Evolutionary conservation across 129 eudicot genomes (phyloP).

Genomic region (Mikania micrantha): DNA sequence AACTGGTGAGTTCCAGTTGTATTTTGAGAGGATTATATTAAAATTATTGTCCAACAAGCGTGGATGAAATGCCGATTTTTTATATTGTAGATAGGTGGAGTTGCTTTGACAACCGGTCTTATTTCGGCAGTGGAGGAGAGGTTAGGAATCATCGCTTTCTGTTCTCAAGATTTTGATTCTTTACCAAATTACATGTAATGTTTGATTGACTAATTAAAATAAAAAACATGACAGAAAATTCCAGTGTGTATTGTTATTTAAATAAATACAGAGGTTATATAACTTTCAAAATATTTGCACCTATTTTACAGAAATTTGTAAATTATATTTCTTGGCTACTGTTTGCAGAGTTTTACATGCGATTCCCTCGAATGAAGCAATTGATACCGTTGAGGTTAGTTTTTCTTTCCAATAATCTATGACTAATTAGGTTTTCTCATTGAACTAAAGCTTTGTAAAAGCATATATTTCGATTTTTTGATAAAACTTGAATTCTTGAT

Average conservation of each 20-base stretch:
- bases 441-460: neutral
- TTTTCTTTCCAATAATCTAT: neutral
- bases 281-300: neutral
- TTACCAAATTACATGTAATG: neutral
- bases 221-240: neutral
- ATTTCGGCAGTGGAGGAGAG: conserved; percentile 93
- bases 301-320: neutral
- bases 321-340: neutral
- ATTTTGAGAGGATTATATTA: neutral
- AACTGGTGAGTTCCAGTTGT: conserved; percentile 50
- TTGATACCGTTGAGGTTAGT: conserved; percentile 93
- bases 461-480: too few relatives aligned
- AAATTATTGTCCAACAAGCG: neutral
- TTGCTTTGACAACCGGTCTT: conserved; percentile 74
- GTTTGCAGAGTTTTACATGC: conserved; percentile 83
- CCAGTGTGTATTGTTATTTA: neutral
- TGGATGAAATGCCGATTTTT: conserved; percentile 13
- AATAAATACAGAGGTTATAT: neutral
- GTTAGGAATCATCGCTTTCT: conserved; percentile 30
- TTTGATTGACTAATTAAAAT: neutral
- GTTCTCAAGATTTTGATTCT: neutral
- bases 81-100: conserved; percentile 82
- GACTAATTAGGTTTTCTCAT: neutral
- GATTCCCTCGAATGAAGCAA: conserved; percentile 91
- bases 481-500: neutral